Percentiles rank a stretch among this genome's conserved stretches.
These are phyloP conservation scores for Camillea tinctor DNA, from an alignment of 2,329 filamentous ascomycete species.

Conservation along the genomic window DNA sequence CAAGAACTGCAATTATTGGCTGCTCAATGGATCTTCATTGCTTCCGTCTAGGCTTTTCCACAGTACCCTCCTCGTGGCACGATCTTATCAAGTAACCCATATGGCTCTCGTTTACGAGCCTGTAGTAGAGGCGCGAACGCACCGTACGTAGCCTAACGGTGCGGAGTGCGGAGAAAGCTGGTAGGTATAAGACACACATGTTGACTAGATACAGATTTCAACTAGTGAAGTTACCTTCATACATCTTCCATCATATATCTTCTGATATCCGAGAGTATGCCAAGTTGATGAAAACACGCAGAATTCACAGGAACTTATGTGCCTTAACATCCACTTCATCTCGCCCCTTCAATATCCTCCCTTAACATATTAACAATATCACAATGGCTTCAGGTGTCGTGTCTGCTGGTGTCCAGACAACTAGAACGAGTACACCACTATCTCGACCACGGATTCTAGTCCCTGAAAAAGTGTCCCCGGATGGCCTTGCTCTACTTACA, in stretches of 20 bases:
- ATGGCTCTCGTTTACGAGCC: not conserved
- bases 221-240: not conserved
- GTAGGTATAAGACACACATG: not conserved
- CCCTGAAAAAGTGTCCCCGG: constrained; percentile 76
- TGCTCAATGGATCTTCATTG: not conserved
- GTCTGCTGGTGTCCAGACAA: constrained; percentile 15
- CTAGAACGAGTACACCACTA: not conserved
- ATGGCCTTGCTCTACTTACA: constrained; percentile 69
- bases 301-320: not conserved
- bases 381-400: constrained; percentile 28
- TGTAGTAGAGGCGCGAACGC: not conserved
- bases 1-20: not conserved
- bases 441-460: constrained; percentile 57
- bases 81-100: not conserved
- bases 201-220: not conserved
- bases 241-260: not conserved
- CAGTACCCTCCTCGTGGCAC: not conserved
- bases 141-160: not conserved
- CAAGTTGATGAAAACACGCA: not conserved
- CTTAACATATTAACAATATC: not conserved
- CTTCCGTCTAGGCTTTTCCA: not conserved
- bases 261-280: not conserved
- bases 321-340: too few species aligned
- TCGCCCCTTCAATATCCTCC: not conserved
- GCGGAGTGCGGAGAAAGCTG: not conserved